These are phyloP conservation scores for Lichtheimia ramosa DNA, from an alignment of 371 early-diverging fungal species.

Conservation along the genomic window DNA sequence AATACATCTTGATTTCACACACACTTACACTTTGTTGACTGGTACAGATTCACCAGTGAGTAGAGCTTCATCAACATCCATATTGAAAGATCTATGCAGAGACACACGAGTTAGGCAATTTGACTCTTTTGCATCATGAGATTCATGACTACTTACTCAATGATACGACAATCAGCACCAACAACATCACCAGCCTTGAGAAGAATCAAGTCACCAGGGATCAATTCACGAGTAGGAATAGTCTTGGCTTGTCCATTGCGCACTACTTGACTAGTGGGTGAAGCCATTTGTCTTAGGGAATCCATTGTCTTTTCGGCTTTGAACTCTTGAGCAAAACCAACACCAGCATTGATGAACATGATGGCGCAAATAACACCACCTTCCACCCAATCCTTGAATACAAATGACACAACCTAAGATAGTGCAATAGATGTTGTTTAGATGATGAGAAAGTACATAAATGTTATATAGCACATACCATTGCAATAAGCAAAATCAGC, in stretches of 20 bases:
- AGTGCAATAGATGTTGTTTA: background rate
- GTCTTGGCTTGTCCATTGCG: conserved; percentile 75
- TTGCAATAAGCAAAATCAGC: conserved; percentile 73
- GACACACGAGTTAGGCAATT: background rate
- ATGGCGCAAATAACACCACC: conserved; percentile 75
- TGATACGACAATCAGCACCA: conserved; percentile 88
- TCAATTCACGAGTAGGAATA: conserved; percentile 75
- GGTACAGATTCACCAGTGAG: conserved; percentile 83
- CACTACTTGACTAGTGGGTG: conserved; percentile 69
- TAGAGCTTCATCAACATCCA: conserved; percentile 87
- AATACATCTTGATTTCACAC: background rate
- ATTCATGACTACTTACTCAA: conserved; percentile 51
- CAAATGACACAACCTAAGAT: conserved; percentile 56
- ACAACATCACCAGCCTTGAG: conserved; percentile 89
- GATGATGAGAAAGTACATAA: background rate
- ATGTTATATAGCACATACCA: conserved; percentile 32
- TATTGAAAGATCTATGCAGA: conserved; percentile 54
- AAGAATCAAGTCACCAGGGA: conserved; percentile 88
- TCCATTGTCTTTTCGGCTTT: conserved; percentile 89
- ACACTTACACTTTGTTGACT: conserved; percentile 54
- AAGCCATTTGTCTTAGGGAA: conserved; percentile 81
- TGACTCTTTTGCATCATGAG: background rate
- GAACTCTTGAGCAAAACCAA: conserved; percentile 87
- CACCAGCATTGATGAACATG: conserved; percentile 73
- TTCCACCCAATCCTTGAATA: conserved; percentile 64